phyloP scores from a whole-genome alignment of 352 stramenopile genomes.

The Pilasporangium apinafurcum region DNA sequence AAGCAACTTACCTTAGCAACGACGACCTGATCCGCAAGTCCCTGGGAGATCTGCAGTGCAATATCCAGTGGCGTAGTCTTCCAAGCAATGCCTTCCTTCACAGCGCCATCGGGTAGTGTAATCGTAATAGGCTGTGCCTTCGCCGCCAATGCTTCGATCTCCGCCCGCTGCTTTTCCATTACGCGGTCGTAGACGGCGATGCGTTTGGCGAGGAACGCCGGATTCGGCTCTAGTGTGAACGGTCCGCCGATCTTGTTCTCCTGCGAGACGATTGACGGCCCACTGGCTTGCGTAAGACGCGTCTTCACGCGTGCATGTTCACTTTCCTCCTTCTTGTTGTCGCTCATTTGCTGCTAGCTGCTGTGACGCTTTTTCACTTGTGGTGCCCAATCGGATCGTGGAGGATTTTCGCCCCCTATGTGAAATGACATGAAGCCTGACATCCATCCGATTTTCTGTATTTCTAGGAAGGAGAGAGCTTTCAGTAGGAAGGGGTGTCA shows the following conservation, averaged over 20 bases:
- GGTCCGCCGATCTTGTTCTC: slow-evolving; percentile 75
- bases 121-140: slow-evolving; percentile 91
- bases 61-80: slow-evolving; percentile 97
- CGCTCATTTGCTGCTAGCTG: too few relatives aligned
- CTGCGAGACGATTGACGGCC: slow-evolving; percentile 45
- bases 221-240: slow-evolving; percentile 77
- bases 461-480: too few relatives aligned
- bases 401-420: too few relatives aligned
- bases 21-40: slow-evolving; percentile 89
- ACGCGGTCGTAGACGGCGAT: slow-evolving; percentile 84
- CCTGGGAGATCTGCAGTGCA: slow-evolving; percentile 91
- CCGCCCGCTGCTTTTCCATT: slow-evolving; percentile 57
- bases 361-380: too few relatives aligned
- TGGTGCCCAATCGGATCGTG: too few relatives aligned
- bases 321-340: slow-evolving; percentile 16
- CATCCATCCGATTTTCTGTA: too few relatives aligned
- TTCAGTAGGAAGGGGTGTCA: too few relatives aligned
- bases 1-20: slow-evolving; percentile 56
- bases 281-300: slow-evolving; percentile 72
- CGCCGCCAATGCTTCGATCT: slow-evolving; percentile 75
- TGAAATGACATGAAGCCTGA: too few relatives aligned
- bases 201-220: slow-evolving; percentile 77
- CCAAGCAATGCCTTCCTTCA: slow-evolving; percentile 89
- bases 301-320: slow-evolving; percentile 60
- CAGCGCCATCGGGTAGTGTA: slow-evolving; percentile 95